Evolutionary conservation across 2,329 filamentous ascomycete genomes (phyloP).

Genomic region (Microdochium bolleyi): DNA sequence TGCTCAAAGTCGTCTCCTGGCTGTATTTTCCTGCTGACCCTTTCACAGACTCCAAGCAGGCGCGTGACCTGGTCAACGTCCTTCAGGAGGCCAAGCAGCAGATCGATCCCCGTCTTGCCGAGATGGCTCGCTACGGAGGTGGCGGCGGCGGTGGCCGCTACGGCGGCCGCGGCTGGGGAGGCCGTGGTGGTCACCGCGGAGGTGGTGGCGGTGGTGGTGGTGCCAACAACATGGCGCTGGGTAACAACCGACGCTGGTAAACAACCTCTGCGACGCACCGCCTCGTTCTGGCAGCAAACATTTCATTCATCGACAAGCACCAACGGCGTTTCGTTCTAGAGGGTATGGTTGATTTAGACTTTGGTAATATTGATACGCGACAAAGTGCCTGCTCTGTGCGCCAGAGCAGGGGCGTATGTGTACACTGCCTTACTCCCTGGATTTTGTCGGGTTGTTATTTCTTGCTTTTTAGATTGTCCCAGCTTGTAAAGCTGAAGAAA

Average conservation of each 20-base stretch:
- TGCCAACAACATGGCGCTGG: conserved; percentile 25
- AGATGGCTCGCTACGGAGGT: conserved; percentile 91
- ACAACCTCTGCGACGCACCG: neutral
- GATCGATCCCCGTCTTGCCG: conserved; percentile 88
- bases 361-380: conserved; percentile 10
- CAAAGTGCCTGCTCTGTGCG: neutral
- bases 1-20: conserved; percentile 20
- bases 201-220: conserved; percentile 35
- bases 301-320: conserved; percentile 18
- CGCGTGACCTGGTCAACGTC: conserved; percentile 89
- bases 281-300: neutral
- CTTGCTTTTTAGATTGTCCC: conserved; percentile 3
- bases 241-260: conserved; percentile 24
- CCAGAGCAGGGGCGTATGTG: neutral
- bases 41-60: conserved; percentile 75
- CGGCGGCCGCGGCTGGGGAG: conserved; percentile 59
- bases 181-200: conserved; percentile 40
- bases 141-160: conserved; percentile 71
- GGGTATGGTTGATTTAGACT: conserved; percentile 21
- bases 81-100: conserved; percentile 96
- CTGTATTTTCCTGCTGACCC: conserved; percentile 22
- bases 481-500: neutral
- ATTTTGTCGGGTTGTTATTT: conserved; percentile 1
- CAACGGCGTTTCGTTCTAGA: conserved; percentile 24
- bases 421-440: neutral